Evolutionary conservation across 2,329 filamentous ascomycete species (phyloP).

Genomic region (Rhynchosporium graminicola): DNA sequence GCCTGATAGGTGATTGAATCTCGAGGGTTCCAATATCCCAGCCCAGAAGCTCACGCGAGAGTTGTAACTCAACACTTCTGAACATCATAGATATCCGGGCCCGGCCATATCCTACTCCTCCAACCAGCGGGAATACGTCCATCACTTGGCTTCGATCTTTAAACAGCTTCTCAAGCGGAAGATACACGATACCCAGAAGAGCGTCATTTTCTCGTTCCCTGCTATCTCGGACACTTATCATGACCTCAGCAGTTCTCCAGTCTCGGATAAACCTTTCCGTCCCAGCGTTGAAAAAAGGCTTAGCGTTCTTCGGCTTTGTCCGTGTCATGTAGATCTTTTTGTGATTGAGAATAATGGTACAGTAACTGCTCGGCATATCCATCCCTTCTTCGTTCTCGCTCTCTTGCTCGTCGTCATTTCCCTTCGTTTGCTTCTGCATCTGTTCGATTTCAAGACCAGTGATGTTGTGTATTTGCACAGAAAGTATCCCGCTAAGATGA

Average conservation of each 20-base stretch:
- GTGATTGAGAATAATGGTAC: conserved; percentile 73
- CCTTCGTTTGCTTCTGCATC: conserved; percentile 30
- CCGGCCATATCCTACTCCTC: conserved; percentile 72
- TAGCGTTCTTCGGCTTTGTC: conserved; percentile 76
- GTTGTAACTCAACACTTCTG: conserved; percentile 65
- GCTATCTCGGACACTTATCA: conserved; percentile 66
- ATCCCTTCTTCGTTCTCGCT: conserved; percentile 63
- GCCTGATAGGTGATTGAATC: conserved; percentile 54
- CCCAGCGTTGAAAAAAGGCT: conserved; percentile 77
- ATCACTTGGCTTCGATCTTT: conserved; percentile 64
- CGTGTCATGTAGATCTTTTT: conserved; percentile 68
- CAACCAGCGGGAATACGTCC: conserved; percentile 65
- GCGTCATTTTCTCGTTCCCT: conserved; percentile 70
- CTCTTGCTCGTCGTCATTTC: conserved; percentile 47
- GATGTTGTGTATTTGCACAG: conserved; percentile 37
- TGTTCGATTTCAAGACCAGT: conserved; percentile 35
- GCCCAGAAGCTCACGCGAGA: conserved; percentile 59
- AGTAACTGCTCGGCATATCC: conserved; percentile 69
- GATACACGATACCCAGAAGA: conserved; percentile 68
- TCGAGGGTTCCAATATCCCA: conserved; percentile 75
- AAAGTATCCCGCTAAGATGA: conserved; percentile 65
- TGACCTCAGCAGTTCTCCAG: conserved; percentile 66
- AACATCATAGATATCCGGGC: conserved; percentile 72
- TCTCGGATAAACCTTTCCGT: conserved; percentile 72
- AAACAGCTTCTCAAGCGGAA: conserved; percentile 64